phyloP scores from a whole-genome alignment of 352 stramenopile genomes.

The Globisporangium iwayamae region DNA sequence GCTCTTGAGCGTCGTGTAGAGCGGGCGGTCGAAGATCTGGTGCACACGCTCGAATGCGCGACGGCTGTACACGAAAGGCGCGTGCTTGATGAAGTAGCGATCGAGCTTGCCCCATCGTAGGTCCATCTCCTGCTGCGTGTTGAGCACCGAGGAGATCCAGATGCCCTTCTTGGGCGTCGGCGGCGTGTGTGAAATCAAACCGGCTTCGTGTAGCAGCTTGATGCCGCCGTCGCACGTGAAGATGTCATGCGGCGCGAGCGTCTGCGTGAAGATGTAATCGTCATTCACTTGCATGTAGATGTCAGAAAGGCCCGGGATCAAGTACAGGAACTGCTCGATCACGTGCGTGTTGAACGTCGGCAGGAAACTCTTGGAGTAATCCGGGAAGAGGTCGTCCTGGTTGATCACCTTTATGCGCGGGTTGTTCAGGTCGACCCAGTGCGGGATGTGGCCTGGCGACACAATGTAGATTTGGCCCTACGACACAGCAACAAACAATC shows the following conservation, averaged over 20 bases:
- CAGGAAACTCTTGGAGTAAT: constrained; percentile 75
- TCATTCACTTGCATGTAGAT: constrained; percentile 90
- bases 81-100: constrained; percentile 87
- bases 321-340: constrained; percentile 88
- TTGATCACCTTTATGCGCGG: constrained; percentile 84
- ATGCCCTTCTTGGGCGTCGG: constrained; percentile 80
- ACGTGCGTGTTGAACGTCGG: constrained; percentile 88
- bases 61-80: constrained; percentile 85
- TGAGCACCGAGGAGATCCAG: constrained; percentile 85
- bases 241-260: constrained; percentile 78
- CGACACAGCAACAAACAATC: neutral
- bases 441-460: constrained; percentile 71
- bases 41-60: constrained; percentile 82
- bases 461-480: constrained; percentile 85
- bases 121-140: constrained; percentile 89
- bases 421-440: constrained; percentile 82
- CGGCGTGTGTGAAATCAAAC: constrained; percentile 72
- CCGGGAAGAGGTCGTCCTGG: constrained; percentile 83
- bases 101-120: constrained; percentile 73
- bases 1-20: constrained; percentile 82
- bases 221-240: constrained; percentile 88
- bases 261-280: constrained; percentile 87
- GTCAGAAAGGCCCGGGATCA: constrained; percentile 83
- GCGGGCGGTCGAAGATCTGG: constrained; percentile 80
- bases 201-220: constrained; percentile 68